Percentiles rank a stretch among this genome's conserved stretches.
These are phyloP conservation scores for Bryoerythrophyllum caledonicum DNA, from an alignment of 225 moss, liverwort and hornwort species.

Conservation along the genomic window DNA sequence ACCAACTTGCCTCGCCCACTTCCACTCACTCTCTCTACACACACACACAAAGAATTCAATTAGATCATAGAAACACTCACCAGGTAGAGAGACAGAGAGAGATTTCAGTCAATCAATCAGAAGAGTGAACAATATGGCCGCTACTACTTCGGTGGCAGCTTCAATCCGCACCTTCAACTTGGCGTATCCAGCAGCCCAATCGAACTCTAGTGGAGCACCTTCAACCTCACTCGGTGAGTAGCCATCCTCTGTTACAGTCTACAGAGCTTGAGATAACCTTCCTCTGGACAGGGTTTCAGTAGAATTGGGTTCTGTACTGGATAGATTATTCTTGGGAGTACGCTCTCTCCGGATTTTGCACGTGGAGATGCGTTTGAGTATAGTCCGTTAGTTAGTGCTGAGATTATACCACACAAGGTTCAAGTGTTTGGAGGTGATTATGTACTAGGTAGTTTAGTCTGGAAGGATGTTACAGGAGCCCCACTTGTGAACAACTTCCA, in stretches of 20 bases:
- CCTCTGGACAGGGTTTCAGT: neutral
- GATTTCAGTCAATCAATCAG: neutral
- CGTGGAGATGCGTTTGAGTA: no score
- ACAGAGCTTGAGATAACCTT: neutral
- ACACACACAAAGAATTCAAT: neutral
- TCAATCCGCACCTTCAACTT: constrained; percentile 4
- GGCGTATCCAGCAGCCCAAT: neutral
- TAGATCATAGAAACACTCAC: neutral
- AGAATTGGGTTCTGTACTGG: neutral
- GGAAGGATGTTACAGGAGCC: no score
- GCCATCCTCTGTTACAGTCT: neutral
- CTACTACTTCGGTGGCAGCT: neutral
- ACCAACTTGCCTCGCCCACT: neutral
- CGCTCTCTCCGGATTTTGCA: no score
- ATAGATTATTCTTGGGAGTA: no score
- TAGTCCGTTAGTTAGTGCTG: no score
- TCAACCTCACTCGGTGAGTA: constrained; percentile 23
- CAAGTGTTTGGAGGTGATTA: no score
- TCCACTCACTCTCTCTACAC: neutral
- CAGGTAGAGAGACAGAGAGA: neutral
- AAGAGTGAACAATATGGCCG: neutral
- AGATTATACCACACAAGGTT: no score
- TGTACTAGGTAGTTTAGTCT: no score
- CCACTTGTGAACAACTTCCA: no score
- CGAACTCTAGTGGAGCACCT: neutral